These are phyloP conservation scores for Colletotrichum endophyticum DNA, from an alignment of 2,329 filamentous ascomycete species.

Conservation along the genomic window DNA sequence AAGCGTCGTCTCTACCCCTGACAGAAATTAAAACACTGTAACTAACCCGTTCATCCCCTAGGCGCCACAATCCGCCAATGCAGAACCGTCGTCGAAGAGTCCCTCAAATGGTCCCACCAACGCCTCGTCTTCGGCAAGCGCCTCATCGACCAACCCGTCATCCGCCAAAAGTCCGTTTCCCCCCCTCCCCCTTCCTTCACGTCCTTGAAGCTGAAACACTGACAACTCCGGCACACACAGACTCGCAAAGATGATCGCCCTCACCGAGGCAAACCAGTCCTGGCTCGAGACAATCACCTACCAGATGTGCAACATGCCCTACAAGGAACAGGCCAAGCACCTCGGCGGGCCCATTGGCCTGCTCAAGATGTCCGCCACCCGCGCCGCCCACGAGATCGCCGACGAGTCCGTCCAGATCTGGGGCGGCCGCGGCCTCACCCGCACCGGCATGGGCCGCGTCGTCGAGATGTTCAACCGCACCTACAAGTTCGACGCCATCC, in stretches of 20 bases:
- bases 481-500: constrained; percentile 80
- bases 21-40: not conserved
- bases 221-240: constrained; percentile 36
- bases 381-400: constrained; percentile 81
- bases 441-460: constrained; percentile 81
- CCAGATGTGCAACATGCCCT: constrained; percentile 87
- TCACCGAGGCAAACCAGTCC: constrained; percentile 81
- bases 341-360: constrained; percentile 83
- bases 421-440: constrained; percentile 80
- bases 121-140: constrained; percentile 84
- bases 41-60: constrained; percentile 27
- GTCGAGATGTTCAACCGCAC: constrained; percentile 86
- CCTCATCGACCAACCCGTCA: constrained; percentile 82
- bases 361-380: constrained; percentile 79
- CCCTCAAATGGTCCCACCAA: constrained; percentile 88
- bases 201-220: not conserved
- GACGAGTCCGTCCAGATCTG: constrained; percentile 88
- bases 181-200: not conserved
- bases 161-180: constrained; percentile 72
- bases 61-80: constrained; percentile 67
- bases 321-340: constrained; percentile 75
- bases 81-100: constrained; percentile 79
- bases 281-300: constrained; percentile 87
- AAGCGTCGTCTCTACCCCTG: constrained; percentile 26
- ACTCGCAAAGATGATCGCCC: constrained; percentile 85